Base-by-base conservation (phyloP, 163 green algal genomes). In the Scenedesmus sp. region DNA sequence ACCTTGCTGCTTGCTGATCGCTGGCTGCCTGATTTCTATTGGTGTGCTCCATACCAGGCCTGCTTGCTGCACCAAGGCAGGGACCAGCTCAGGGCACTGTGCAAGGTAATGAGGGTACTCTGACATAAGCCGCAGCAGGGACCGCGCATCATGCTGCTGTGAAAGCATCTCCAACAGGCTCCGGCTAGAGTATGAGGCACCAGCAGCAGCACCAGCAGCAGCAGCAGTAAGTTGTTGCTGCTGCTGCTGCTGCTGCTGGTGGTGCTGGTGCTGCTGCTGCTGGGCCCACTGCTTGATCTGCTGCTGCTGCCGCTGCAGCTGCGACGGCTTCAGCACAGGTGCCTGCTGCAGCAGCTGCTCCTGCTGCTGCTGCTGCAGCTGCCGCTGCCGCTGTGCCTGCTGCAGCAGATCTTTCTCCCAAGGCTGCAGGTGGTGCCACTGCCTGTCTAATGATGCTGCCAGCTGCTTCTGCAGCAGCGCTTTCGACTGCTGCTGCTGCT, bases 51-150 rank as follows among this genome's bases (percentile, higher is more conserved):
- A 79, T 15, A 79, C 23, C 70, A 5, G 10, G 23, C 70, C 70
- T 13, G 70, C 70, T 52, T 79, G 70, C 70, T 3, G 4, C 4
- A 79, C 70, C 2, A 79, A 2, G 23, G 23, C 70, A 52, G 23
- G 23, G 12, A 4, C 13, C 23, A 79, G 70, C 13, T 79, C 70
- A 52, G 70, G 23, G 6, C 52, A 23, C 70, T 26, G 66, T 76
- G 16, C 66, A 52, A 79, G 23, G 70, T 79, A 79, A 52, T 79
- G 85, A 23, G 16, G 85, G 85, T 34, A 90, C 12, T 79, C 23
- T 52, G 70, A 23, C 70, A 79, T 79, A 23, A 79, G 23, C 20
- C 13, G 70, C 23, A 79, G 7, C 70, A 79, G 70, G 52, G 70
- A 79, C 18, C 20, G 70, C 4, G 70, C 3, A 13, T 79, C 70